phyloP scores from a whole-genome alignment of 1,139 yeast genomes.

The Suhomyces yuchorum region DNA sequence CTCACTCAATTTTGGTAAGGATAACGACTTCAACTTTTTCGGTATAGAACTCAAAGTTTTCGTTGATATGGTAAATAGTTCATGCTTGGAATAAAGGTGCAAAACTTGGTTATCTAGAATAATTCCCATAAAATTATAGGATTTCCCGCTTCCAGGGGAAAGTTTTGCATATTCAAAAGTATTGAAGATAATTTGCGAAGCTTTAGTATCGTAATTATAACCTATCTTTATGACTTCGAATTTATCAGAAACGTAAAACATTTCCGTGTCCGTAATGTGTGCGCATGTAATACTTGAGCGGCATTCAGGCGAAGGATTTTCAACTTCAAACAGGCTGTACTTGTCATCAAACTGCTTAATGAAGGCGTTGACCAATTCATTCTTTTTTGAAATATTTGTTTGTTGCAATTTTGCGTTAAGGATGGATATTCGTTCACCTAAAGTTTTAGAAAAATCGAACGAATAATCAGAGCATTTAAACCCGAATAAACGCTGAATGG shows the following conservation, averaged over 20 bases:
- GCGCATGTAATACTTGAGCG: not conserved
- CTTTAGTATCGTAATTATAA: not conserved
- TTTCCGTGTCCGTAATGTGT: slow-evolving; percentile 3
- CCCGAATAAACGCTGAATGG: slow-evolving; percentile 4
- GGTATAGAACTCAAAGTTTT: not conserved
- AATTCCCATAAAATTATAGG: slow-evolving; percentile 3
- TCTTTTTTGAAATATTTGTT: not conserved
- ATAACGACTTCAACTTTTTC: not conserved
- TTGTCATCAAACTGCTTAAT: not conserved
- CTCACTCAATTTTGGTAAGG: slow-evolving; percentile 1
- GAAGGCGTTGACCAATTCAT: not conserved
- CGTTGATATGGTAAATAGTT: slow-evolving; percentile 1
- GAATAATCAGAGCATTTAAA: not conserved
- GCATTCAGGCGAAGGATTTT: not conserved
- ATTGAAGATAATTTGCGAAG: not conserved
- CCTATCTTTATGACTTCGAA: slow-evolving; percentile 3
- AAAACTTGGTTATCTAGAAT: slow-evolving; percentile 4
- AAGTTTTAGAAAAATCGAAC: not conserved
- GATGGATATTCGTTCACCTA: not conserved
- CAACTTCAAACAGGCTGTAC: not conserved
- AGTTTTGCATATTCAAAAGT: not conserved
- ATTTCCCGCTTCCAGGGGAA: not conserved
- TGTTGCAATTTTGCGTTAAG: not conserved
- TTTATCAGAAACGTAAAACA: slow-evolving; percentile 2
- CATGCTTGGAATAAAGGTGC: slow-evolving; percentile 3